phyloP scores from a whole-genome alignment of 2,329 filamentous ascomycete genomes.

The Pseudocercospora eumusae region DNA sequence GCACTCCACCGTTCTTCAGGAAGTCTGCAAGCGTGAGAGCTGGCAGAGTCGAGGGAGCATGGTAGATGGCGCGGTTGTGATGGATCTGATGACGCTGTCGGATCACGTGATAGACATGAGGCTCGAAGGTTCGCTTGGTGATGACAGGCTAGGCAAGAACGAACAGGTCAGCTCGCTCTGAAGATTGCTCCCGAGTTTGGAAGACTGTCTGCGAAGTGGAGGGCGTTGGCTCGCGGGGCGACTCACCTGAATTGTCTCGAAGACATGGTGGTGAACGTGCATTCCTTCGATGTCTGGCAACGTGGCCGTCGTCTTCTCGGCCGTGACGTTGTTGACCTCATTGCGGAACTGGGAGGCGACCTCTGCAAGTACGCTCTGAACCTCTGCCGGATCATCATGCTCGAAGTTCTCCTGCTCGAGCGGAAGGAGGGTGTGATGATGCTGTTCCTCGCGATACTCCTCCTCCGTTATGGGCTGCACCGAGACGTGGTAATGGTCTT shows the following conservation, averaged over 20 bases:
- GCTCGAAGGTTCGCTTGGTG: conserved; percentile 66
- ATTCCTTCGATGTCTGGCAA: conserved; percentile 58
- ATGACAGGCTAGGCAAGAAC: conserved; percentile 49
- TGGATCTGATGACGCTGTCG: conserved; percentile 71
- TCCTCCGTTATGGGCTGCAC: conserved; percentile 64
- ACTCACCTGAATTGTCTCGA: conserved; percentile 58
- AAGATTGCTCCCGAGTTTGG: not conserved
- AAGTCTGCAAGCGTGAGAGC: conserved; percentile 66
- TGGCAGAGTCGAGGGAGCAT: conserved; percentile 64
- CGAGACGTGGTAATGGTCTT: conserved; percentile 71
- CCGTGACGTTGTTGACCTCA: conserved; percentile 49
- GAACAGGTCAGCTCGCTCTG: conserved; percentile 7
- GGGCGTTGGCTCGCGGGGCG: not conserved
- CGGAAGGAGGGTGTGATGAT: conserved; percentile 58
- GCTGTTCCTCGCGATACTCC: conserved; percentile 62
- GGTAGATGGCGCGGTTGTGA: conserved; percentile 65
- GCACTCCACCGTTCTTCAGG: conserved; percentile 54
- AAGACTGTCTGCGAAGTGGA: not conserved
- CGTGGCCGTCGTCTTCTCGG: conserved; percentile 51
- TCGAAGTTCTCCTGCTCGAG: conserved; percentile 63
- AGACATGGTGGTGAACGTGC: conserved; percentile 65
- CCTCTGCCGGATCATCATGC: conserved; percentile 57
- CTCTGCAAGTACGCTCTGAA: conserved; percentile 50
- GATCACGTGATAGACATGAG: conserved; percentile 67
- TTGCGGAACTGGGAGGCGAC: conserved; percentile 59